Base-by-base conservation (phyloP, 306 rosid species). In the Pyrus bretschneideri region DNA sequence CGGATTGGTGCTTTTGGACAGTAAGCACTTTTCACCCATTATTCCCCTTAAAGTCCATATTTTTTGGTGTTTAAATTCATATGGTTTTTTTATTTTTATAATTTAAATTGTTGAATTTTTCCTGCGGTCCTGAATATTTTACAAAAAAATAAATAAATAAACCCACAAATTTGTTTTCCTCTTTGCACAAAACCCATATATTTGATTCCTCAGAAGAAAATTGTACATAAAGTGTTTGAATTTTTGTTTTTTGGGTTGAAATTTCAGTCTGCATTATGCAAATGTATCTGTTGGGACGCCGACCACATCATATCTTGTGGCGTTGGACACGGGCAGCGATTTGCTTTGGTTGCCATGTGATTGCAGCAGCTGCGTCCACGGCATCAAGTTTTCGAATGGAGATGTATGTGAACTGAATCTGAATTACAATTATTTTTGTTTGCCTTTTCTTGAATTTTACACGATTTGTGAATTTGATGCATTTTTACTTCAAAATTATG, bases 281-380 rank as follows among this genome's bases (percentile, higher is more conserved):
- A 89, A 92, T 82, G 81, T 96, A 51, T 88, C 97, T 23, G 88
- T 96, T 54, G 99, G 99, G 81, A 91, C 98, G 14, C 99, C 99
- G 17, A 76, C 77, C 14, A 68, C 84, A 70, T 87, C 86, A 7
- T 96, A 87, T 76, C 44, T 92, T 57, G 99, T 96, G 88, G 99
- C 98, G 59, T 86, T 96, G 78, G 99, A 96, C 80, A 96, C 99
- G 1, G 99, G 99, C 3, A 96, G 99, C 72, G 93, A 96, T 85
- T 82, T 91, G 80, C 85, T 93, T 85, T 96, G 98, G 99, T 71
- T 96, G 40, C 99, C 99, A 31, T 96, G 99, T 67, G 94, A 96
- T 70, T 96, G 99, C 81, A 64, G 59, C 81, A 81, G 81, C 72
- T 96, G 99, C 79, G 72, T 79, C 2, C 77, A 2, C 21, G 70